phyloP scores from a whole-genome alignment of 371 early-diverging fungal genomes.

The Mortierella sp. region DNA sequence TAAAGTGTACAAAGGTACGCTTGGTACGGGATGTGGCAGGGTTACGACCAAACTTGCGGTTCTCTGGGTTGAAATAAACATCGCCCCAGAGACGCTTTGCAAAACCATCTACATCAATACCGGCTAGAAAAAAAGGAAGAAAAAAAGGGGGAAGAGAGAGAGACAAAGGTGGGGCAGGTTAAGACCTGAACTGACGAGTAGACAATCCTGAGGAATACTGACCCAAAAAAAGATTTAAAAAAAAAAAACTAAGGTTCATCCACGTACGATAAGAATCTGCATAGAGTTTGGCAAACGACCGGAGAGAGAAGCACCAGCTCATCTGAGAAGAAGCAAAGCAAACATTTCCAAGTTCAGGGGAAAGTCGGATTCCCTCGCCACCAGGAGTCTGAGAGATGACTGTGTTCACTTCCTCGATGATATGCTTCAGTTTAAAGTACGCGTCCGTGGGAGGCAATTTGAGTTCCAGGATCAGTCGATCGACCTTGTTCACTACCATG shows the following conservation, averaged over 20 bases:
- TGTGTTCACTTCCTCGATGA: slow-evolving; percentile 95
- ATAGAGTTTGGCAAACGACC: slow-evolving; percentile 94
- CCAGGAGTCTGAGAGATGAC: slow-evolving; percentile 70
- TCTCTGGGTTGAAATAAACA: slow-evolving; percentile 86
- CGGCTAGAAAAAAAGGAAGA: slow-evolving; percentile 44
- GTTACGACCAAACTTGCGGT: slow-evolving; percentile 83
- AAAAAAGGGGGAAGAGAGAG: background rate
- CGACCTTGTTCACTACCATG: slow-evolving; percentile 95
- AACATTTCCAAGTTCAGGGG: slow-evolving; percentile 97
- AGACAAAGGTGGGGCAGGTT: background rate
- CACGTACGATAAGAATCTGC: slow-evolving; percentile 74
- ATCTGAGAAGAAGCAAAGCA: slow-evolving; percentile 92
- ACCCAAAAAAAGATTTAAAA: background rate
- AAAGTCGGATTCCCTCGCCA: slow-evolving; percentile 69
- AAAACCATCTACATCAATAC: slow-evolving; percentile 83
- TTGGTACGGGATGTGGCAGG: slow-evolving; percentile 64
- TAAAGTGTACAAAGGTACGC: slow-evolving; percentile 97
- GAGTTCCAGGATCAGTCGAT: slow-evolving; percentile 94
- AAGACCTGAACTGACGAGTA: no score
- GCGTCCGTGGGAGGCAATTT: slow-evolving; percentile 97
- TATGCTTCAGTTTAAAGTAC: slow-evolving; percentile 94
- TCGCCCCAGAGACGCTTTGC: slow-evolving; percentile 97
- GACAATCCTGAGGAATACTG: background rate
- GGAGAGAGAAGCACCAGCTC: slow-evolving; percentile 96
- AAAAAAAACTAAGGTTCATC: background rate